Conservation (phyloP, 1,284 basidiomycete genomes). For the Mycena citricolor region DNA sequence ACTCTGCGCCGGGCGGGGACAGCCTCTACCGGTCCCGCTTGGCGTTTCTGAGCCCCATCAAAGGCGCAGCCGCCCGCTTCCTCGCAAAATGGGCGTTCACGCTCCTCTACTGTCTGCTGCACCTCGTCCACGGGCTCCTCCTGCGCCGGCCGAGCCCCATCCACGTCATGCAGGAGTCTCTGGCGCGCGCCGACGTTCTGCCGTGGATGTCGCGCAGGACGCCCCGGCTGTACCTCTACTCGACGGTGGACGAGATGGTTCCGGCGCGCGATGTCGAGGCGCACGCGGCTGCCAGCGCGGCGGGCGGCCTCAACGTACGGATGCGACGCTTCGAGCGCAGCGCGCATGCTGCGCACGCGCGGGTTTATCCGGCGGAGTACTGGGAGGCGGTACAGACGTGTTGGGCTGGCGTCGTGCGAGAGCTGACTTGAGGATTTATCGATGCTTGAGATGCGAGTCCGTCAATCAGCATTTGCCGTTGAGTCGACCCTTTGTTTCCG, state of each 20-base stretch:
- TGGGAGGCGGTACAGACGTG: conserved; percentile 42
- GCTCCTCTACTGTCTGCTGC: conserved; percentile 24
- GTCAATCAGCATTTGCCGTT: no score
- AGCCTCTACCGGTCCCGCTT: conserved; percentile 30
- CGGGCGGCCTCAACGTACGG: conserved; percentile 38
- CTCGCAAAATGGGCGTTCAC: conserved; percentile 24
- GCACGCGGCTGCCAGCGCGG: conserved; percentile 39
- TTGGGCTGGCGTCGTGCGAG: no score
- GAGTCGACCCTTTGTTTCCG: no score
- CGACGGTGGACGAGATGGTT: conserved; percentile 47
- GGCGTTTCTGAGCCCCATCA: conserved; percentile 43
- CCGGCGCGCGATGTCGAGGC: conserved; percentile 40
- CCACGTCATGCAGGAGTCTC: conserved; percentile 28
- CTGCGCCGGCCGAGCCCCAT: conserved; percentile 16
- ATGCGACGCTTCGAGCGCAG: conserved; percentile 46
- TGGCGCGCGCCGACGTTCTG: conserved; percentile 38
- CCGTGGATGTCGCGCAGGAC: conserved; percentile 46
- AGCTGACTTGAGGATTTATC: no score
- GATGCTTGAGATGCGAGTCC: no score
- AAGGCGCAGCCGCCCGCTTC: conserved; percentile 34
- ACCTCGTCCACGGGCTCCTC: conserved; percentile 17
- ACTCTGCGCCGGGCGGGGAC: conserved; percentile 48
- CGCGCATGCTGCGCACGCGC: conserved; percentile 55
- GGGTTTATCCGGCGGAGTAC: conserved; percentile 47
- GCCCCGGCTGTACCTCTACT: conserved; percentile 56